Evolutionary conservation across 768 basidiomycete species (phyloP).

Genomic region (Suillus discolor): DNA sequence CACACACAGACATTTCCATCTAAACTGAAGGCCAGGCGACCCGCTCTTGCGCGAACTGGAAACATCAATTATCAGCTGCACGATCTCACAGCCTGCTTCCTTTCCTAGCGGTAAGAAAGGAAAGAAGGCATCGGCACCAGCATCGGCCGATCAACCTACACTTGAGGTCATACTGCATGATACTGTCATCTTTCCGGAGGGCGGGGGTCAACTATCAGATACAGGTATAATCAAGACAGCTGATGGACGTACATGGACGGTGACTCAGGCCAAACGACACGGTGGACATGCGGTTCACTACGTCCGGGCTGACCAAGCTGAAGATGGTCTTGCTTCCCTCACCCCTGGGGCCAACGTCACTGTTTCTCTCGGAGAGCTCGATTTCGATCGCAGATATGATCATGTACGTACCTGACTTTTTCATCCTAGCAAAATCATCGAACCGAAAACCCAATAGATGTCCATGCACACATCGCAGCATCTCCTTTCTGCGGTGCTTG

Average conservation of each 20-base stretch:
- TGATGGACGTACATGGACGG: constrained; percentile 54
- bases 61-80: constrained; percentile 57
- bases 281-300: constrained; percentile 80
- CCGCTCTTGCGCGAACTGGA: constrained; percentile 62
- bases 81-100: constrained; percentile 46
- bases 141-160: constrained; percentile 46
- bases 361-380: constrained; percentile 58
- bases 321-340: constrained; percentile 49
- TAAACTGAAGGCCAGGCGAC: constrained; percentile 50
- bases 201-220: constrained; percentile 81
- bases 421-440: constrained; percentile 2
- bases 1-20: constrained; percentile 10
- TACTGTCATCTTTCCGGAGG: constrained; percentile 82
- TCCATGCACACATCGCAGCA: constrained; percentile 87
- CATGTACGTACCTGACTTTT: constrained; percentile 50
- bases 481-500: constrained; percentile 78
- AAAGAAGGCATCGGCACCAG: constrained; percentile 54
- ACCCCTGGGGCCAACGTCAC: constrained; percentile 51
- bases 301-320: constrained; percentile 45
- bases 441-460: constrained; percentile 49
- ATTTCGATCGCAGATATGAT: constrained; percentile 69
- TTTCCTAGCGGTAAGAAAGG: constrained; percentile 47
- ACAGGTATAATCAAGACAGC: constrained; percentile 55
- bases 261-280: constrained; percentile 66
- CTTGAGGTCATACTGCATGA: constrained; percentile 74